These are phyloP conservation scores for Penicillium thymicola DNA, from an alignment of 2,329 filamentous ascomycete species.

Conservation along the genomic window DNA sequence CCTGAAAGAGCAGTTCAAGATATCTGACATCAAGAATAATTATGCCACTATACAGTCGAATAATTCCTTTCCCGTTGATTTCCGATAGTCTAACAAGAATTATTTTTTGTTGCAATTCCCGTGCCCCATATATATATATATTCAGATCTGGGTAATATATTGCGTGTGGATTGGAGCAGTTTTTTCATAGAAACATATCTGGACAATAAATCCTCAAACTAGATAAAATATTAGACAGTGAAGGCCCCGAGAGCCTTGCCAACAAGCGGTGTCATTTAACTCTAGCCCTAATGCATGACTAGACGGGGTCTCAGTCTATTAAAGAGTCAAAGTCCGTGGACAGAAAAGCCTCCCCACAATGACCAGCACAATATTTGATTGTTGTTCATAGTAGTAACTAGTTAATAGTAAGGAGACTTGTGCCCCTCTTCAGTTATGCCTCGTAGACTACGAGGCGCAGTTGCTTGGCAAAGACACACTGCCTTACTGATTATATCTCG, in stretches of 20 bases:
- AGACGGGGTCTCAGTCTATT: constrained; percentile 3
- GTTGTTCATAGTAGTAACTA: too few species aligned
- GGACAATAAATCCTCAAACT: background rate
- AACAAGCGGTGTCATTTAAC: constrained; percentile 4
- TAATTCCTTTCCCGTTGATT: background rate
- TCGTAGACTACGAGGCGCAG: background rate
- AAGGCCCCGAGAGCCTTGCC: background rate
- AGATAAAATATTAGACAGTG: background rate
- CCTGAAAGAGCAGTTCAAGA: constrained; percentile 1
- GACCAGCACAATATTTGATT: background rate
- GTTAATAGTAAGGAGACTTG: background rate
- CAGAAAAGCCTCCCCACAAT: background rate
- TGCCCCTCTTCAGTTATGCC: background rate
- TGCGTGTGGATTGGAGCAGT: too few species aligned
- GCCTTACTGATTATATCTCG: constrained; percentile 5
- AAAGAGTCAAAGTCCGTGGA: background rate
- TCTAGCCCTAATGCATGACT: background rate
- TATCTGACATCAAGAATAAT: background rate
- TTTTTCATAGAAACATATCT: background rate
- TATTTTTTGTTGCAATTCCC: background rate
- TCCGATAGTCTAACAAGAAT: background rate
- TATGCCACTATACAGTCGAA: background rate
- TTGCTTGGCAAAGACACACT: background rate
- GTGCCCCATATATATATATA: background rate
- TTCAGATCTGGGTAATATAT: too few species aligned